Conservation (phyloP, 192 early-diverging fungal species). For the Podila epicladia region DNA sequence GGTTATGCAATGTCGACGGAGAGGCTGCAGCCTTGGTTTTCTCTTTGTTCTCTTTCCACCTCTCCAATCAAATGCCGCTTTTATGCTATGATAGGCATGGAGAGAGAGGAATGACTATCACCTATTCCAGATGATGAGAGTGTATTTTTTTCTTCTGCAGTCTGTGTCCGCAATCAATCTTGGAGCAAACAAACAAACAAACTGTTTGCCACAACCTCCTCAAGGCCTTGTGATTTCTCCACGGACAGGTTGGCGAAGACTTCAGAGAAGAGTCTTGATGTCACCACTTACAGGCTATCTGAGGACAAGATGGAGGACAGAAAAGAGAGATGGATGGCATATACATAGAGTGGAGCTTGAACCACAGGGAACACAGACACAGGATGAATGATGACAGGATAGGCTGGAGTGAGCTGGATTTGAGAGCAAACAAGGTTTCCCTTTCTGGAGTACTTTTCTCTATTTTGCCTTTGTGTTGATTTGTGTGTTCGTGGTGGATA, state of each 20-base stretch:
- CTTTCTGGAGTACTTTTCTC: background rate
- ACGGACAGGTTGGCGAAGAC: background rate
- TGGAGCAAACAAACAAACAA: background rate
- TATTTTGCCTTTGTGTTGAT: background rate
- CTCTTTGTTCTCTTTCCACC: too few relatives aligned
- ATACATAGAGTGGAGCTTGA: too few relatives aligned
- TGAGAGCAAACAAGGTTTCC: background rate
- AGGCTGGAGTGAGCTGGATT: background rate
- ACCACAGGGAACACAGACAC: too few relatives aligned
- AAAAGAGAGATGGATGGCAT: background rate
- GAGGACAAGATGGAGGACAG: background rate
- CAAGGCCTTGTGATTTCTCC: conserved; percentile 5
- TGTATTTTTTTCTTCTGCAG: background rate
- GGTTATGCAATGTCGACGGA: too few relatives aligned
- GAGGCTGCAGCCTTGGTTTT: too few relatives aligned
- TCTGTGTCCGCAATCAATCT: background rate
- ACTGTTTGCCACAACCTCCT: background rate
- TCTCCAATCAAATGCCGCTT: too few relatives aligned
- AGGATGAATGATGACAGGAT: too few relatives aligned
- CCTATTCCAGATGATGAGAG: too few relatives aligned
- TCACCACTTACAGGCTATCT: background rate
- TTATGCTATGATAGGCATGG: too few relatives aligned
- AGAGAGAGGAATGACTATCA: too few relatives aligned
- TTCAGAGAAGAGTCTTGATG: background rate
- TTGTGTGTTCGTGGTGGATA: background rate